Percentiles rank a stretch among this genome's conserved stretches.
Conservation (phyloP, 225 moss, liverwort and hornwort genomes). For the Takakia lepidozioides region DNA sequence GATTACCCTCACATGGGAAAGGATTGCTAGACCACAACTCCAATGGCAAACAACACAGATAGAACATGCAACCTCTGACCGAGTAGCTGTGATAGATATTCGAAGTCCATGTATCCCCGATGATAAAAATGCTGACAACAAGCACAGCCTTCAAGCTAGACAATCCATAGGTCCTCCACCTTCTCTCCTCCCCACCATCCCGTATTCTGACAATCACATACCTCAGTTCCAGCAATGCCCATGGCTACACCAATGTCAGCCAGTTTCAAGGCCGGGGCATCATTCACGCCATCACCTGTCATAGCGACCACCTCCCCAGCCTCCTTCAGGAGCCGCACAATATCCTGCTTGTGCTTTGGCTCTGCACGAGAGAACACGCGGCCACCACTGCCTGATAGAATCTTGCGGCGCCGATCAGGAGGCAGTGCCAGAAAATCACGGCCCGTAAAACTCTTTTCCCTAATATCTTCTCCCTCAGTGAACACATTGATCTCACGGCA, state of each 20-base stretch:
- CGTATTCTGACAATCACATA: too few relatives aligned
- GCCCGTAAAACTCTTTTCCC: slow-evolving; percentile 70
- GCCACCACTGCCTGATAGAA: slow-evolving; percentile 70
- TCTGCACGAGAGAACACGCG: slow-evolving; percentile 93
- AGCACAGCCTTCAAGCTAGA: too few relatives aligned
- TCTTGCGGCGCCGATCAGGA: slow-evolving; percentile 40
- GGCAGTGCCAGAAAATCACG: slow-evolving; percentile 80
- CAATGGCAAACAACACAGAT: too few relatives aligned
- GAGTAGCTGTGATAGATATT: too few relatives aligned
- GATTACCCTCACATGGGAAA: too few relatives aligned
- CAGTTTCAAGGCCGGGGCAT: slow-evolving; percentile 93
- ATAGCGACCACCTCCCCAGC: slow-evolving; percentile 93
- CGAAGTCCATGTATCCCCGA: too few relatives aligned
- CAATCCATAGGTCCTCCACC: too few relatives aligned
- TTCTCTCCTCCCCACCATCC: too few relatives aligned
- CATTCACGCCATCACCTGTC: slow-evolving; percentile 98
- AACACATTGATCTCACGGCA: slow-evolving; percentile 94
- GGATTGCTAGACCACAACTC: too few relatives aligned
- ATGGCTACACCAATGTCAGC: slow-evolving; percentile 95
- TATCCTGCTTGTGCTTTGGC: slow-evolving; percentile 91
- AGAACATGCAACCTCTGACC: too few relatives aligned
- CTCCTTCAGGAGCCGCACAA: slow-evolving; percentile 80
- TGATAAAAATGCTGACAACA: too few relatives aligned
- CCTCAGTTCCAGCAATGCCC: slow-evolving; percentile 99
- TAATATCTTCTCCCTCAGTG: slow-evolving; percentile 57